Evolutionary conservation across 805 yeast species (phyloP), one percentile per base, ranked within the genome.

Genomic region (Ogataea parapolymorpha): DNA sequence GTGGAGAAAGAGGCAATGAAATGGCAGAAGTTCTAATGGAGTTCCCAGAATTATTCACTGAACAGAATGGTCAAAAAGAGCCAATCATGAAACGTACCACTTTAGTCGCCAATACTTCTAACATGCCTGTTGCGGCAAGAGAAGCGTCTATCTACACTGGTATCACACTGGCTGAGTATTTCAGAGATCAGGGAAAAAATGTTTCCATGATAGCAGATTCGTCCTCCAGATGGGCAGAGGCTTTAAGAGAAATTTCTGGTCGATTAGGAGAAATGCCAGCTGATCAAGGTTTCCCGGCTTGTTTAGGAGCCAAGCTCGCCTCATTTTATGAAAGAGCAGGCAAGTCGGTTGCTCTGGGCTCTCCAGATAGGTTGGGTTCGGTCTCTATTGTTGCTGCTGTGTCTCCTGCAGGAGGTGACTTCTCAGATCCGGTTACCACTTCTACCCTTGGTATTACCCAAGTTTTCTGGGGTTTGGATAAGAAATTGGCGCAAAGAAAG

Each of bases 251-350:
- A 79, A 85, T 93, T 66, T 90, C 98, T 39, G 99, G 99, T 79
- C 95, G 99, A 79, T 77, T 93, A 67, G 99, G 99, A 72, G 99
- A 93, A 77, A 93, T 93, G 99, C 99, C 99, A 65, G 99, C 99
- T 48, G 99, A 93, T 72, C 99, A 95, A 76, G 99, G 99, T 76
- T 93, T 90, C 93, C 99, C 99, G 48, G 99, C 99, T 38, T 93
- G 93, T 67, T 77, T 93, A 66, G 99, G 99, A 74, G 96, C 99
- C 39, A 93, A 93, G 66, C 79, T 93, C 59, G 98, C 99, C 43
- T 91, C 98, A 42, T 93, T 93, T 80, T 93, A 93, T 70, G 99
- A 93, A 74, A 88, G 99, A 75, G 99, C 99, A 34, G 99, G 99
- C 72, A 88, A 85, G 66, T 95, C 96, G 32, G 75, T 82, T 58